These are phyloP conservation scores for Limnanthes douglasii DNA, from an alignment of 345 rosid species.

Conservation along the genomic window DNA sequence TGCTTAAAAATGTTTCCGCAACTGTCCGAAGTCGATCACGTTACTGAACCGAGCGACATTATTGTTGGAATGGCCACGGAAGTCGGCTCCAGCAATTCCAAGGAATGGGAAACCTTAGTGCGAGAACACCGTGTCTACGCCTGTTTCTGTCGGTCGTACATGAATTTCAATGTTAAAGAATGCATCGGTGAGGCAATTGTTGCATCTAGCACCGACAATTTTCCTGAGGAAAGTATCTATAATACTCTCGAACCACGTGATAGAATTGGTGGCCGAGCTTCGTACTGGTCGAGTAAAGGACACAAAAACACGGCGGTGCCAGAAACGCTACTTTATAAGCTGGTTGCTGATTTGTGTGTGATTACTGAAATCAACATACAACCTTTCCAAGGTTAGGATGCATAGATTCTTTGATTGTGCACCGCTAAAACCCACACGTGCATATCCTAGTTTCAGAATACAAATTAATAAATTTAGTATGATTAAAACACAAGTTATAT, in stretches of 20 bases:
- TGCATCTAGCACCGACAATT: slow-evolving; percentile 92
- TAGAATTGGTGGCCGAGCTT: slow-evolving; percentile 29
- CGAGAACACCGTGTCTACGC: slow-evolving; percentile 65
- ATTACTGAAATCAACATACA: slow-evolving; percentile 54
- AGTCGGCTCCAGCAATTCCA: slow-evolving; percentile 33
- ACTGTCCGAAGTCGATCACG: slow-evolving; percentile 26
- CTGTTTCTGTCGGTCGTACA: slow-evolving; percentile 36
- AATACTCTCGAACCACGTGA: slow-evolving; percentile 55
- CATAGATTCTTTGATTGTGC: neutral
- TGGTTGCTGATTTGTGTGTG: slow-evolving; percentile 51
- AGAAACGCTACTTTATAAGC: slow-evolving; percentile 70
- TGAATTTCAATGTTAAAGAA: slow-evolving; percentile 17
- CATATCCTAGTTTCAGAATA: neutral
- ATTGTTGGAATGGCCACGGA: slow-evolving; percentile 13
- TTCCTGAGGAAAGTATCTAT: slow-evolving; percentile 58
- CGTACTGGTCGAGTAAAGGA: slow-evolving; percentile 94
- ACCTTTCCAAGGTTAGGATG: slow-evolving; percentile 59
- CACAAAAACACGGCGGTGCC: slow-evolving; percentile 50
- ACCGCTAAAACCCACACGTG: too few relatives aligned
- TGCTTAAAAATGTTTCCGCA: slow-evolving; percentile 63
- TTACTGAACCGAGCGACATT: slow-evolving; percentile 17
- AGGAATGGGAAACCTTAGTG: slow-evolving; percentile 27
- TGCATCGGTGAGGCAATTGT: slow-evolving; percentile 44
- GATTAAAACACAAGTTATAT: too few relatives aligned
- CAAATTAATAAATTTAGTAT: too few relatives aligned